A percentile compares a stretch with the other conserved stretches of the same genome.
Evolutionary conservation across 306 rosid species (phyloP).

Genomic region (Gastrolobium villosum): DNA sequence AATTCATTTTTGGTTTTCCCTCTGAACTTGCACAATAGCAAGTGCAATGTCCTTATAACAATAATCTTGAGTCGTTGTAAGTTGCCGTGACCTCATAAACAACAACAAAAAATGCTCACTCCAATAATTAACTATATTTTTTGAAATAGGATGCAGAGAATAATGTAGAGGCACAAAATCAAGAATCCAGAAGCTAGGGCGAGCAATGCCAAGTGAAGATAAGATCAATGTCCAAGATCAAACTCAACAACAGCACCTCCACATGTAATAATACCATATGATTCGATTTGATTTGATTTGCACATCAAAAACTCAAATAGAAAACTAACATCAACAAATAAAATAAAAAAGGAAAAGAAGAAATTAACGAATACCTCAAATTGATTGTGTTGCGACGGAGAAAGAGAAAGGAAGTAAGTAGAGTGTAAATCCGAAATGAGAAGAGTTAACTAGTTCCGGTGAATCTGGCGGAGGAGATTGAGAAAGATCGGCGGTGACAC

Average conservation of each 20-base stretch:
- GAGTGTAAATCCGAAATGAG: conserved; percentile 43
- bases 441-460: neutral
- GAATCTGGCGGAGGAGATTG: conserved; percentile 38
- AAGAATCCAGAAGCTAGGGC: conserved; percentile 36
- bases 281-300: conserved; percentile 18
- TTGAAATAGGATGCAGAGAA: neutral
- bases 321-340: neutral
- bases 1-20: conserved; percentile 16
- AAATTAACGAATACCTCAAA: conserved; percentile 33
- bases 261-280: neutral
- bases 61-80: neutral
- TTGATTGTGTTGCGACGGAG: neutral
- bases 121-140: neutral
- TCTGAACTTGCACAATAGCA: neutral
- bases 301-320: conserved; percentile 22
- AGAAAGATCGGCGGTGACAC: conserved; percentile 55
- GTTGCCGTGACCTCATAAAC: neutral
- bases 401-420: conserved; percentile 18
- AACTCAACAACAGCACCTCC: conserved; percentile 28
- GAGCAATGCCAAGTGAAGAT: neutral
- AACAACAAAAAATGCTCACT: conserved; percentile 10
- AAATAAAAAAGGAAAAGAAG: neutral
- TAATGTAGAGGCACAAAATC: neutral
- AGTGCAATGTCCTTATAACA: neutral
- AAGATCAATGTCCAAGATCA: conserved; percentile 28